Evolutionary conservation across 139 green algal species (phyloP).

Genomic region (Gonium pectorale): DNA sequence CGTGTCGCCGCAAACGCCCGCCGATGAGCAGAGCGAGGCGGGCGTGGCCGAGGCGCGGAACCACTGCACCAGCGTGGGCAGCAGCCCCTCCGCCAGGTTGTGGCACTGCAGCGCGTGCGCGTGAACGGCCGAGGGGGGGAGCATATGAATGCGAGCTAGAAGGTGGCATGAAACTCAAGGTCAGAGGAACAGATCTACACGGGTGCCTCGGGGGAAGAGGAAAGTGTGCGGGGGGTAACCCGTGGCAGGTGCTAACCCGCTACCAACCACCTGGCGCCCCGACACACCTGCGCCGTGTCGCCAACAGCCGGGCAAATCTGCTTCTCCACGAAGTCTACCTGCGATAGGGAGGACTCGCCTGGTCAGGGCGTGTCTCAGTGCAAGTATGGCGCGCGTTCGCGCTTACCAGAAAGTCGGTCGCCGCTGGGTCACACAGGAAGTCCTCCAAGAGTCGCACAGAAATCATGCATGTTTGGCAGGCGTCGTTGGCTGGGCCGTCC

Average conservation of each 20-base stretch:
- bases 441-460: constrained; percentile 44
- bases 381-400: too few species aligned
- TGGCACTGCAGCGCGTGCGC: constrained; percentile 43
- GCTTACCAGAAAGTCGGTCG: constrained; percentile 39
- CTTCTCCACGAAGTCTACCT: constrained; percentile 46
- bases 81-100: constrained; percentile 48
- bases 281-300: background rate
- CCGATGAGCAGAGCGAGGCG: constrained; percentile 42
- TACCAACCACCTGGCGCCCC: background rate
- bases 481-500: too few species aligned
- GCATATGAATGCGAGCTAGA: too few species aligned
- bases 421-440: constrained; percentile 47
- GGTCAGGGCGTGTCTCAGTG: too few species aligned
- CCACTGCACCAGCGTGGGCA: constrained; percentile 51
- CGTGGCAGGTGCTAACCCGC: too few species aligned
- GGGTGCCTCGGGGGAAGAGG: too few species aligned
- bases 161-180: too few species aligned
- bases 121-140: too few species aligned
- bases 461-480: constrained; percentile 35
- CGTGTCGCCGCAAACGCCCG: constrained; percentile 31
- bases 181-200: too few species aligned
- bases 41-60: constrained; percentile 37
- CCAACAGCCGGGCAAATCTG: constrained; percentile 26
- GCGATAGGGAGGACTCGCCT: too few species aligned
- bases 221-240: too few species aligned